phyloP scores from a whole-genome alignment of 2,329 filamentous ascomycete species.

The Trichoderma aggressivum region DNA sequence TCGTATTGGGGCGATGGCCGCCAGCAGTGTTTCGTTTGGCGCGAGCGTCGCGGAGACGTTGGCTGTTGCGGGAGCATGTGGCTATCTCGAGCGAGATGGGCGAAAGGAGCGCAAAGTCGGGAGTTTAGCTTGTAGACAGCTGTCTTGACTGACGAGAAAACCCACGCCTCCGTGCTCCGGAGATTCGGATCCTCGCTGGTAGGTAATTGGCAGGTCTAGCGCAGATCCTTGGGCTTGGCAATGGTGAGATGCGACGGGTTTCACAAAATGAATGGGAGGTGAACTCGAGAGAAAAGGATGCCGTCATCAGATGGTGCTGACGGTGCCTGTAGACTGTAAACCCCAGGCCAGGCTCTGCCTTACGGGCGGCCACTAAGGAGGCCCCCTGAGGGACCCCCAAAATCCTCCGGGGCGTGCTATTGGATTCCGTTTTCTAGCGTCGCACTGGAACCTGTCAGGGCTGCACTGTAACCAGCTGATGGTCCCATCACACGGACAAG shows the following conservation, averaged over 20 bases:
- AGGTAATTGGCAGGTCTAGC: not conserved
- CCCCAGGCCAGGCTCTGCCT: not conserved
- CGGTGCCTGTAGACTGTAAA: not conserved
- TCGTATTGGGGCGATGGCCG: conserved; percentile 24
- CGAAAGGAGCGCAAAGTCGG: not conserved
- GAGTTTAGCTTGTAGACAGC: not conserved
- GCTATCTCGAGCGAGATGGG: conserved; percentile 18
- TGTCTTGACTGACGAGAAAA: not conserved
- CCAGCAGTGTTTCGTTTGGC: conserved; percentile 28
- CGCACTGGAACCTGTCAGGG: not conserved
- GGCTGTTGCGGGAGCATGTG: conserved; percentile 27
- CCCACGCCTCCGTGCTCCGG: not conserved
- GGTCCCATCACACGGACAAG: not conserved
- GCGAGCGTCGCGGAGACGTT: conserved; percentile 18
- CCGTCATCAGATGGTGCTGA: conserved; percentile 6
- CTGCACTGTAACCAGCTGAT: conserved; percentile 4
- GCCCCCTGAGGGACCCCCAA: not conserved
- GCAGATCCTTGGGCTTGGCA: conserved; percentile 1
- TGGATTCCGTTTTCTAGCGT: not conserved
- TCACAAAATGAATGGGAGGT: not conserved
- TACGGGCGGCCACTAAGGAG: conserved; percentile 6
- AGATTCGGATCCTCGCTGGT: not conserved
- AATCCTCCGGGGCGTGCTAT: not conserved
- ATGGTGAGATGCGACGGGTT: not conserved
- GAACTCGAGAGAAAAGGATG: not conserved